Conservation (phyloP, 352 stramenopile species). For the Pythium scleroteichum region DNA sequence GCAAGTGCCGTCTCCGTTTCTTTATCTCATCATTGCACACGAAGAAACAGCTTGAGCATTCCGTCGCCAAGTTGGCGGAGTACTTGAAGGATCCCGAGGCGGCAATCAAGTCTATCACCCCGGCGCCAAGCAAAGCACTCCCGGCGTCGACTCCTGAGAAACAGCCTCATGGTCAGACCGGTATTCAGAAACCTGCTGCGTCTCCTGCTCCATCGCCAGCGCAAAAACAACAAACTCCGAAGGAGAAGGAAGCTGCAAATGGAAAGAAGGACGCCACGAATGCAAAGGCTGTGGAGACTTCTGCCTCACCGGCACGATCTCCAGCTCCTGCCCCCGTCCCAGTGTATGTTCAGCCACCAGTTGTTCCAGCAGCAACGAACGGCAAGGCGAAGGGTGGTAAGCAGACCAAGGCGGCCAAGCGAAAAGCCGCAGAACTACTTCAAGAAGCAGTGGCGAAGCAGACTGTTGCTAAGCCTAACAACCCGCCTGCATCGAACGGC, state of each 20-base stretch:
- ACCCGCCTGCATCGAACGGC: slow-evolving; percentile 12
- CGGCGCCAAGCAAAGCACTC: not conserved
- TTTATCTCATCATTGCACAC: slow-evolving; percentile 84
- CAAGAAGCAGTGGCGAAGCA: slow-evolving; percentile 5
- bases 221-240: not conserved
- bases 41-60: slow-evolving; percentile 63
- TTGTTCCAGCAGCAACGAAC: not conserved
- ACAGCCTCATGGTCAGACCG: slow-evolving; percentile 3
- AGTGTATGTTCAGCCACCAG: not conserved
- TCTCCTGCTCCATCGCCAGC: slow-evolving; percentile 2
- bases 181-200: not conserved
- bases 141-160: slow-evolving; percentile 2
- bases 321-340: not conserved
- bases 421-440: slow-evolving; percentile 2
- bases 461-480: not conserved
- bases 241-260: not conserved
- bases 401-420: slow-evolving; percentile 11
- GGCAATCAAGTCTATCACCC: slow-evolving; percentile 22
- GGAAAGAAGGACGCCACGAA: too few relatives aligned
- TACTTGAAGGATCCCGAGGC: slow-evolving; percentile 29
- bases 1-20: slow-evolving; percentile 82
- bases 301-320: not conserved
- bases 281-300: not conserved
- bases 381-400: slow-evolving; percentile 5
- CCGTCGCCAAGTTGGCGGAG: slow-evolving; percentile 39